Evolutionary conservation across 495 filamentous ascomycete genomes (phyloP), one percentile per base, ranked within the genome.

Genomic region (Amphirosellinia nigrospora): DNA sequence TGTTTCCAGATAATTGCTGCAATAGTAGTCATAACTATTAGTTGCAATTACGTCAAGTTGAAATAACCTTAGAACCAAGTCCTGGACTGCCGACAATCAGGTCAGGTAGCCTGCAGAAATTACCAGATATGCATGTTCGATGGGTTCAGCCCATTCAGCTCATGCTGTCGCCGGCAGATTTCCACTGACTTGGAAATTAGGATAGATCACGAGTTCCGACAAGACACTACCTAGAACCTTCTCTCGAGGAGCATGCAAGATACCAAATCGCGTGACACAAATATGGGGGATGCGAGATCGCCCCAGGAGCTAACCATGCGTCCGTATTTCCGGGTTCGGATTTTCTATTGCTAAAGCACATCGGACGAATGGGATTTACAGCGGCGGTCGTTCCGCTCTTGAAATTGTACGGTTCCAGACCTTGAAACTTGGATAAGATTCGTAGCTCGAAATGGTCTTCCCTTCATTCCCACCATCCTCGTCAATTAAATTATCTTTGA

Each of bases 21-120:
- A 65, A 53, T 53, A 41, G 53, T 3, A 32, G 9, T 10, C 23
- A 2, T 45, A 23, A 34, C 32, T 39, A 48, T 55, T 53, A 1
- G 28, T 16, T 65, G 46, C 28, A n/a, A 46, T 59, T 59, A 68
- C 39, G 53, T 58, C 65, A 59, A 36, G 50, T 21, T 48, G 39
- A 10, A 48, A 28, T 41, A 32, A 21, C n/a, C n/a, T n/a, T n/a
- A n/a, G n/a, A n/a, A n/a, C 26, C 23, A 26, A 34, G 21, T 11
- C 9, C 32, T n/a, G 26, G n/a, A 13, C 19, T 55, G 48, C 48
- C 23, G 39, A 15, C 50, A 26, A 30, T 30, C 10, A 53, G 5
- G 32, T 36, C n/a, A 36, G 34, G 34, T 21, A n/a, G 30, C 19
- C 46, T 39, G 28, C 46, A 38, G 19, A 39, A 39, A 19, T 19